Percentiles rank a stretch among this genome's conserved stretches.
These are phyloP conservation scores for Hydnomerulius pinastri DNA, from an alignment of 768 basidiomycete genomes.

Conservation along the genomic window DNA sequence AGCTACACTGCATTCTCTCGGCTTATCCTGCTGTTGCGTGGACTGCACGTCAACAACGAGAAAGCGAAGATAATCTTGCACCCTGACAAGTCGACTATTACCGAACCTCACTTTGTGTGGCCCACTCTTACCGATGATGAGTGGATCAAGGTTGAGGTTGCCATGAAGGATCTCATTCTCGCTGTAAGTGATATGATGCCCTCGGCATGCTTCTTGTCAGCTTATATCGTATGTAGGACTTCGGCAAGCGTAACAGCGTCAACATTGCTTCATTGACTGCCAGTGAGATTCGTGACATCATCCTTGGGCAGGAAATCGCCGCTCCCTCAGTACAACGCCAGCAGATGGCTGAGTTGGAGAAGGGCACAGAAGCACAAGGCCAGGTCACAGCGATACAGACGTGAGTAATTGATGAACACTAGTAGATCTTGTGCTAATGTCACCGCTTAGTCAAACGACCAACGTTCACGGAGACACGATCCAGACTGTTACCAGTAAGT, in stretches of 20 bases:
- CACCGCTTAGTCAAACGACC: constrained; percentile 73
- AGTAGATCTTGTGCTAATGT: constrained; percentile 5
- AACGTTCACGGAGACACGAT: constrained; percentile 97
- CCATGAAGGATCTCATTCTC: constrained; percentile 95
- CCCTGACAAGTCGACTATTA: constrained; percentile 95
- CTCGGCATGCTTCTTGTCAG: not conserved
- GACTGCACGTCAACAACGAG: constrained; percentile 98
- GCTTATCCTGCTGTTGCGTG: constrained; percentile 94
- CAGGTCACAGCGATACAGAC: constrained; percentile 98
- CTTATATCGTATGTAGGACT: constrained; percentile 60
- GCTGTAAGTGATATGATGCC: constrained; percentile 50
- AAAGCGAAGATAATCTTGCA: constrained; percentile 99
- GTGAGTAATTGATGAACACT: constrained; percentile 33
- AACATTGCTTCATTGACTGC: constrained; percentile 97
- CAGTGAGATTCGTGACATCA: constrained; percentile 97
- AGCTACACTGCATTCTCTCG: constrained; percentile 99
- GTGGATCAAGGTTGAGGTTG: constrained; percentile 99
- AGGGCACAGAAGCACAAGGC: constrained; percentile 89
- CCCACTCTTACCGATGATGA: constrained; percentile 91
- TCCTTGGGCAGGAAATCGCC: constrained; percentile 97
- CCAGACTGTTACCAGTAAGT: constrained; percentile 88
- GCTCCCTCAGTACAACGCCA: constrained; percentile 95
- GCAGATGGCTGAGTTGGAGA: constrained; percentile 99
- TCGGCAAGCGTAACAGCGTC: constrained; percentile 98
- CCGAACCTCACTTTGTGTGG: constrained; percentile 98